These are phyloP conservation scores for Lactifluus pinguis DNA, from an alignment of 768 basidiomycete species.

Conservation along the genomic window DNA sequence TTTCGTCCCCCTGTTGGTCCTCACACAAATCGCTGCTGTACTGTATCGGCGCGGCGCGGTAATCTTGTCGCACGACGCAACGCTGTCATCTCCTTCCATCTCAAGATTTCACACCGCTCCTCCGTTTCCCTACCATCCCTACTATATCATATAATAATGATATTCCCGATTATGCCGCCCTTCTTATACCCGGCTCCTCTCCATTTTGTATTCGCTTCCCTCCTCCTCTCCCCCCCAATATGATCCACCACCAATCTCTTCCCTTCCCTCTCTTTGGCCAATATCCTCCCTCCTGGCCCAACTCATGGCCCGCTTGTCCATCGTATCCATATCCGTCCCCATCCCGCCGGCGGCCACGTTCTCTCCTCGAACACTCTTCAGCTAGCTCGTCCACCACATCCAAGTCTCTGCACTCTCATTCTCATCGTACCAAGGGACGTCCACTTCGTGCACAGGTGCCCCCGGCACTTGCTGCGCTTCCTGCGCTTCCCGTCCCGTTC, in stretches of 20 bases:
- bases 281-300: slow-evolving; percentile 9
- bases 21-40: neutral
- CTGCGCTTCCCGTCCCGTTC: slow-evolving; percentile 2
- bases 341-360: neutral
- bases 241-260: slow-evolving; percentile 22
- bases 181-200: slow-evolving; percentile 17
- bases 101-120: slow-evolving; percentile 17
- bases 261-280: slow-evolving; percentile 21
- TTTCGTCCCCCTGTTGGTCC: slow-evolving; percentile 2
- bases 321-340: neutral
- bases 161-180: slow-evolving; percentile 16
- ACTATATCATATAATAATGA: slow-evolving; percentile 14
- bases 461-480: neutral
- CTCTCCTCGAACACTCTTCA: neutral
- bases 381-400: slow-evolving; percentile 3
- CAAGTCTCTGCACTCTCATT: neutral
- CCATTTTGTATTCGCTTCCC: slow-evolving; percentile 11
- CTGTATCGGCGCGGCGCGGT: neutral
- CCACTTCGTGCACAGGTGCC: neutral
- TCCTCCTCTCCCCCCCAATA: slow-evolving; percentile 6
- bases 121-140: slow-evolving; percentile 14
- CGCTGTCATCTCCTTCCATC: slow-evolving; percentile 15
- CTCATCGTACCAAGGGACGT: neutral
- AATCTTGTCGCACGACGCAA: neutral
- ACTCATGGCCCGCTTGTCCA: slow-evolving; percentile 5